Evolutionary conservation across 2,329 filamentous ascomycete species (phyloP).

Genomic region (Aureobasidium sp.): DNA sequence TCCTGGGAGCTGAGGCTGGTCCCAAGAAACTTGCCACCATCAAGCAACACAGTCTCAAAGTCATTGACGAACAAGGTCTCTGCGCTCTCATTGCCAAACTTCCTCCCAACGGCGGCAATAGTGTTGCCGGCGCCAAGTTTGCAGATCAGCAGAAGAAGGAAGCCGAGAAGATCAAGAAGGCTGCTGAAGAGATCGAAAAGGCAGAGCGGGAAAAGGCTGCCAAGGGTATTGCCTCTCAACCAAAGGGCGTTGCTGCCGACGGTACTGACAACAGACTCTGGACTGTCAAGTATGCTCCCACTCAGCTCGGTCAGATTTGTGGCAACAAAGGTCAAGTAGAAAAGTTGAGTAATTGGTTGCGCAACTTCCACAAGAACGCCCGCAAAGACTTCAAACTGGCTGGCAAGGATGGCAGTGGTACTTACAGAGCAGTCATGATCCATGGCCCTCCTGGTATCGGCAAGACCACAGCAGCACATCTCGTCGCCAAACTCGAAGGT

Average conservation of each 20-base stretch:
- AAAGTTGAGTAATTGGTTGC: conserved; percentile 80
- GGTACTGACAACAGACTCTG: conserved; percentile 60
- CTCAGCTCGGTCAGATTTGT: conserved; percentile 77
- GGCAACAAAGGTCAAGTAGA: conserved; percentile 90
- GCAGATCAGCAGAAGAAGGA: conserved; percentile 80
- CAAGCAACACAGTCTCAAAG: conserved; percentile 68
- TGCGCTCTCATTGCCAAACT: conserved; percentile 75
- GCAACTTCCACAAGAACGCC: conserved; percentile 68
- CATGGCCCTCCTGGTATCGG: conserved; percentile 94
- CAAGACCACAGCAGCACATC: conserved; percentile 92
- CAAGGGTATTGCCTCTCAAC: conserved; percentile 32
- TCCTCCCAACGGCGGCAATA: conserved; percentile 77
- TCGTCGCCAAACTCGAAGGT: conserved; percentile 85
- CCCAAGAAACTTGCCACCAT: conserved; percentile 91
- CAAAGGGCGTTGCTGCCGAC: conserved; percentile 20
- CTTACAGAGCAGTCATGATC: conserved; percentile 83
- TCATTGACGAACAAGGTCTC: conserved; percentile 87
- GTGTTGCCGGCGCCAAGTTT: conserved; percentile 78
- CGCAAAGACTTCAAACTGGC: conserved; percentile 74
- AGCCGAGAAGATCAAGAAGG: conserved; percentile 69
- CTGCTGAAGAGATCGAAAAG: conserved; percentile 76
- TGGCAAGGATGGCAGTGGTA: conserved; percentile 76
- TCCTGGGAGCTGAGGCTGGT: conserved; percentile 83
- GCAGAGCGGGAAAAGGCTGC: conserved; percentile 57
- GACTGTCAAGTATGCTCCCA: conserved; percentile 93